A percentile compares a stretch with the other conserved stretches of the same genome.
phyloP scores from a whole-genome alignment of 768 basidiomycete genomes.

The Boletus patriciae region DNA sequence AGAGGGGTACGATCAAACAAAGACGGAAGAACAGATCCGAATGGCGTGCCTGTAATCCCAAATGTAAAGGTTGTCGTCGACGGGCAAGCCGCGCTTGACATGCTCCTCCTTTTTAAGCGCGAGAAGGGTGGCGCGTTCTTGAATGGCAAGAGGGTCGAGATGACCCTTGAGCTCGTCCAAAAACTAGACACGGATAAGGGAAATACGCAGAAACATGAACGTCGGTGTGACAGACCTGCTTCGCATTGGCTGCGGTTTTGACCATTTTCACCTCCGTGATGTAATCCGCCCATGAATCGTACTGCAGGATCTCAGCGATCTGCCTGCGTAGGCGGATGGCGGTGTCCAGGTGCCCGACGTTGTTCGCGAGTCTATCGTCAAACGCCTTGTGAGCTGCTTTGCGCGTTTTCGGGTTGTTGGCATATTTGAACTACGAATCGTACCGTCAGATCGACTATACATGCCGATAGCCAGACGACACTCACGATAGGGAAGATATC shows the following conservation, averaged over 20 bases:
- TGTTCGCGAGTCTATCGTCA: constrained; percentile 67
- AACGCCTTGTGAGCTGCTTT: constrained; percentile 62
- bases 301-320: constrained; percentile 66
- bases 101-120: constrained; percentile 77
- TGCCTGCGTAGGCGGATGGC: constrained; percentile 69
- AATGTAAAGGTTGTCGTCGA: constrained; percentile 72
- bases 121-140: constrained; percentile 67
- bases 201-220: neutral
- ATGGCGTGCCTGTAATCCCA: constrained; percentile 75
- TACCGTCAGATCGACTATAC: neutral
- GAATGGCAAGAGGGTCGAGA: constrained; percentile 66
- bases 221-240: constrained; percentile 42
- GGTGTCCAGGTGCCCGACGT: constrained; percentile 67
- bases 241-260: constrained; percentile 62
- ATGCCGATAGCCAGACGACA: neutral
- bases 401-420: constrained; percentile 68
- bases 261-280: constrained; percentile 86
- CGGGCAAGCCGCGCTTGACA: constrained; percentile 52
- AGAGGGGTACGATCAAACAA: neutral
- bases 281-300: constrained; percentile 83
- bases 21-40: neutral
- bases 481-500: constrained; percentile 77
- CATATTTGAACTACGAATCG: constrained; percentile 73
- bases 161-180: constrained; percentile 73
- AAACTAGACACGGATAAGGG: constrained; percentile 48